Evolutionary conservation across 1,284 basidiomycete genomes (phyloP).

Genomic region (Trametes polyzona): DNA sequence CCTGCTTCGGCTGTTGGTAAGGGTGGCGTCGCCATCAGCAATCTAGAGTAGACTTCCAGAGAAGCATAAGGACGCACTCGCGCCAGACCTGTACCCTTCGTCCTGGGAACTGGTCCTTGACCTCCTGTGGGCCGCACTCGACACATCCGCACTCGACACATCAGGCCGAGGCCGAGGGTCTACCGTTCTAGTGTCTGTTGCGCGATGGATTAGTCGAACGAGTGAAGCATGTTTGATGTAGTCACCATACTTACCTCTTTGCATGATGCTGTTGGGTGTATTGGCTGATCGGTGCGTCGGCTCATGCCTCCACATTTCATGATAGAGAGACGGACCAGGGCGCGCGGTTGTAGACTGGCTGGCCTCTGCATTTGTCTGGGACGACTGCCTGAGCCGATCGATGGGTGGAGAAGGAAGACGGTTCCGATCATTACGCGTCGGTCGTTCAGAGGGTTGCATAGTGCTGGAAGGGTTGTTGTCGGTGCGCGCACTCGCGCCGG

Average conservation of each 20-base stretch:
- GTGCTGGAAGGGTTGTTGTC: background rate
- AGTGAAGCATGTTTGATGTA: background rate
- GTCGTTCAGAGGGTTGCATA: background rate
- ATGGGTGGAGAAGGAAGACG: background rate
- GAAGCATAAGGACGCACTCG: too few species aligned
- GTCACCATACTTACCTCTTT: background rate
- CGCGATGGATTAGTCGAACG: too few species aligned
- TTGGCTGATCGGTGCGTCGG: background rate
- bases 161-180: too few species aligned
- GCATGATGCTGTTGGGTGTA: background rate
- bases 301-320: background rate
- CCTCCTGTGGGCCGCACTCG: too few species aligned
- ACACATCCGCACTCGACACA: too few species aligned
- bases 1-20: too few species aligned
- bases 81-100: too few species aligned
- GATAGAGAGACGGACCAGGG: background rate
- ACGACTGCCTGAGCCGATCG: background rate
- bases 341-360: background rate
- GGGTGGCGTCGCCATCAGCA: too few species aligned
- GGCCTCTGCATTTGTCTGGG: background rate
- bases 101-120: too few species aligned
- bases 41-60: too few species aligned
- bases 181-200: too few species aligned
- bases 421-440: background rate
- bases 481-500: background rate